Base-by-base conservation (phyloP, 345 rosid genomes). In the Populus alba region DNA sequence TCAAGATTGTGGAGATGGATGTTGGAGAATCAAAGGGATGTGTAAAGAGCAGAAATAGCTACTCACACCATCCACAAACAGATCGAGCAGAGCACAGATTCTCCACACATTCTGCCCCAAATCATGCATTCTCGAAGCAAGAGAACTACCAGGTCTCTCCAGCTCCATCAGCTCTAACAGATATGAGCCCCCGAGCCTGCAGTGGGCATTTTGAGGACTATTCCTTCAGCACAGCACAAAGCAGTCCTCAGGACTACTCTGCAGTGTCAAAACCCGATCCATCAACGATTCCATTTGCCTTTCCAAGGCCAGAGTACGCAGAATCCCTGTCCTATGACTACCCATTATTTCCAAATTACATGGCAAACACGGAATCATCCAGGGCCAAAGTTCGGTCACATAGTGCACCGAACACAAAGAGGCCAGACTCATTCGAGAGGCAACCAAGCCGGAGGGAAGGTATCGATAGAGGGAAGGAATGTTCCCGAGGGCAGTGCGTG, bases 1-100 rank as follows among this genome's bases (percentile, higher is more conserved):
- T 91, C 75, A 96, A 91, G 89, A 94, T 88, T 66, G 97, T 91
- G 67, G 98, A 94, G 84, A 90, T 92, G 90, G 98, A 96, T 72
- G 80, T 22, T 35, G 90, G 88, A 45, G 89, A 84, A 17, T 71
- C 83, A 70, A 88, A 75, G 62, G 83, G 77, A 66, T 77, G 72
- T 70, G 71, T 57, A 31, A 90, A 82, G 87, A 77, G 80, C 78
- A 81, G 90, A 82, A 86, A 86, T 66, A 85, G 87, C 82, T 85
- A 85, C 66, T 80, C 89, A 22, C 80, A 77, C 69, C 76, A 82
- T 43, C 74, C 84, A 29, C 85, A 81, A 68, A 20, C 81, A 2
- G 86, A 82, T 51, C 66, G 74, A 78, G 70, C 66, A 73, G 87
- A 83, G 53, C 86, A 73, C 43, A 82, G 87, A 77, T 81, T 82